Percentiles rank a stretch among this genome's conserved stretches.
These are phyloP conservation scores for Fusarium sp. DNA, from an alignment of 2,329 filamentous ascomycete species.

Conservation along the genomic window DNA sequence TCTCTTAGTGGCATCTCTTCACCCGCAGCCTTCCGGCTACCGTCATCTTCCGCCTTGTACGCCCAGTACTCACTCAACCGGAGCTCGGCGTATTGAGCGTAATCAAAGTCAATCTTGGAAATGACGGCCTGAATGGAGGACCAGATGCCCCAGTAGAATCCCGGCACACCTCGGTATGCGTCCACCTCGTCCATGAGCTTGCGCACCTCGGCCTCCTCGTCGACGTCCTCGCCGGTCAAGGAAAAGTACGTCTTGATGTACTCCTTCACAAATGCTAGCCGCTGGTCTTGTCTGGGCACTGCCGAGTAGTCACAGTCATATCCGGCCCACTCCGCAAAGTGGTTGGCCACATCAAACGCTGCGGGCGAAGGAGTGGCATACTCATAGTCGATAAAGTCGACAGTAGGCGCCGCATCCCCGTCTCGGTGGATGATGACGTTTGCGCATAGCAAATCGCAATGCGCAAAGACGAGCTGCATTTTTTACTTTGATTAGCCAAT, in stretches of 20 bases:
- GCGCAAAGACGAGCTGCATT: slow-evolving; percentile 81
- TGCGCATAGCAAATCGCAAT: slow-evolving; percentile 94
- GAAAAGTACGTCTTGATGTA: slow-evolving; percentile 80
- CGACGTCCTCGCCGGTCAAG: slow-evolving; percentile 54
- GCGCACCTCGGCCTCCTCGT: slow-evolving; percentile 68
- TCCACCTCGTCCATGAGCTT: slow-evolving; percentile 83
- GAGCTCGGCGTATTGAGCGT: slow-evolving; percentile 86
- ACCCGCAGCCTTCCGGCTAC: slow-evolving; percentile 60
- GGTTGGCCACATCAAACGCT: slow-evolving; percentile 96
- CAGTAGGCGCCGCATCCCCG: slow-evolving; percentile 49
- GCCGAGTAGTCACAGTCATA: slow-evolving; percentile 92
- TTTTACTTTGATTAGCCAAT: slow-evolving; percentile 24
- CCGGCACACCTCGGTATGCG: slow-evolving; percentile 84
- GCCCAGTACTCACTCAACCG: slow-evolving; percentile 91
- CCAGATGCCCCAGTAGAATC: slow-evolving; percentile 94
- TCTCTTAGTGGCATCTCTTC: slow-evolving; percentile 77
- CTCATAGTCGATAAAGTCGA: slow-evolving; percentile 95
- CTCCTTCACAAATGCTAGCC: slow-evolving; percentile 80
- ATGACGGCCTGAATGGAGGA: slow-evolving; percentile 93
- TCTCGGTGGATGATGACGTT: slow-evolving; percentile 83
- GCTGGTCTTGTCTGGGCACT: slow-evolving; percentile 78
- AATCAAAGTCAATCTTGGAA: slow-evolving; percentile 96
- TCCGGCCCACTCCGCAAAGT: slow-evolving; percentile 98
- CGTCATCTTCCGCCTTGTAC: slow-evolving; percentile 79
- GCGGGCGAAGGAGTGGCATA: slow-evolving; percentile 94